Evolutionary conservation across 176 grass and related monocot genomes (phyloP), one percentile per base, ranked within the genome.

Genomic region (Otatea glauca): DNA sequence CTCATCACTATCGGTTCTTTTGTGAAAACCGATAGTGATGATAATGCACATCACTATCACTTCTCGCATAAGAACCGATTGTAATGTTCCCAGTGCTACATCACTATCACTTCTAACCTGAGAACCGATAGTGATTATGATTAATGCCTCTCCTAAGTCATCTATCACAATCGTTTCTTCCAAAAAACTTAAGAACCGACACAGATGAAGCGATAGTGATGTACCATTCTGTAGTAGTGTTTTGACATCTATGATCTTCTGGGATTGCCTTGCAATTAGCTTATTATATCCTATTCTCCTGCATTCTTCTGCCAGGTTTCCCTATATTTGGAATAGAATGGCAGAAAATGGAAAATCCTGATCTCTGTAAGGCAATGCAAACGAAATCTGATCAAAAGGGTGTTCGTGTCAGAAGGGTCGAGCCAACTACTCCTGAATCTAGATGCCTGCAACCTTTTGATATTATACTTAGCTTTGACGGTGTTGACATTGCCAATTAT

Each of bases 301-400:
- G 56, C 61, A 88, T 51, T 78, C 23, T 44, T 75, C 58, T 83
- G 16, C 42, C 65, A 98, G 96, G 96, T 82, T 98, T 95, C 54
- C 96, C 96, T 83, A 94, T 95, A 84, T 76, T 98, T 72, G 96
- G 91, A 34, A 68, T 94, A 73, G 93, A 98, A 81, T 98, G 93
- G 96, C 96, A 98, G 85, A 98, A 98, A 88, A 98, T 98, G 93
- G 96, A 98, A 87, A 98, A 94, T 81, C 96, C 96, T 78, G 91
- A 98, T 87, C 86, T 98, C 54, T 89, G 96, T 32, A 98, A 98
- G 49, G 91, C 93, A 83, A 95, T 98, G 86, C 88, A 93, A 69
- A 95, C 95, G 96, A 90, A 93, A 70, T 49, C 89, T 68, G 89
- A 94, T 45, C 96, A 95, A 74, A 98, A 95, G 44, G 96, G 96